Evolutionary conservation across 441 rosid genomes (phyloP).

Genomic region (Erodium moschatum): DNA sequence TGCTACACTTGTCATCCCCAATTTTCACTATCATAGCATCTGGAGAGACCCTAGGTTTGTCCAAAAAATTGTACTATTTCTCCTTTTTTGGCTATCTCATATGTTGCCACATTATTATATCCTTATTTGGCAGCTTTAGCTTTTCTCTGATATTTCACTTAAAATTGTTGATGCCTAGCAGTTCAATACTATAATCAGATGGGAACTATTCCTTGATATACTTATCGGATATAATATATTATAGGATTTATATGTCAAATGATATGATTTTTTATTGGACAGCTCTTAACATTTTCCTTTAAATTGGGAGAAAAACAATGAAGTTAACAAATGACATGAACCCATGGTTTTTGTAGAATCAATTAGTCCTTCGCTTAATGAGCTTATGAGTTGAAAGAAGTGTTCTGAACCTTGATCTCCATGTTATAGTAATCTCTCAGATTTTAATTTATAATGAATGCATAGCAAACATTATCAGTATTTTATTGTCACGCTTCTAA

Average conservation of each 20-base stretch:
- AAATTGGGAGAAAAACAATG: neutral
- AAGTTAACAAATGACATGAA: neutral
- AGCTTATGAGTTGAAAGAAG: neutral
- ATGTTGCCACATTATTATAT: neutral
- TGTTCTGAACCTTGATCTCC: neutral
- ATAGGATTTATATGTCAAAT: neutral
- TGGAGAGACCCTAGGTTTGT: slow-evolving; percentile 97
- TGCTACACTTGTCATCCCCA: slow-evolving; percentile 87
- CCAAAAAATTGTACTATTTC: neutral
- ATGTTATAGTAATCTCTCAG: neutral
- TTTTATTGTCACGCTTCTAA: neutral
- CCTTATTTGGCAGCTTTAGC: neutral
- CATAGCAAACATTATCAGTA: neutral
- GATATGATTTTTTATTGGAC: neutral
- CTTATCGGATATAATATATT: neutral
- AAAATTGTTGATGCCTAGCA: neutral
- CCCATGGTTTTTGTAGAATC: neutral
- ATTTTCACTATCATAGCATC: slow-evolving; percentile 91
- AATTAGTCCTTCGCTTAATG: neutral
- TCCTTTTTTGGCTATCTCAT: neutral
- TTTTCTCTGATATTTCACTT: neutral
- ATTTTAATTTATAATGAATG: neutral
- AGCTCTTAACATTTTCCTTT: neutral
- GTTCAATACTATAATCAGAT: neutral
- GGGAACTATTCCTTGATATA: neutral